These are phyloP conservation scores for Phlebopus sp. DNA, from an alignment of 1,284 basidiomycete genomes.

Conservation along the genomic window DNA sequence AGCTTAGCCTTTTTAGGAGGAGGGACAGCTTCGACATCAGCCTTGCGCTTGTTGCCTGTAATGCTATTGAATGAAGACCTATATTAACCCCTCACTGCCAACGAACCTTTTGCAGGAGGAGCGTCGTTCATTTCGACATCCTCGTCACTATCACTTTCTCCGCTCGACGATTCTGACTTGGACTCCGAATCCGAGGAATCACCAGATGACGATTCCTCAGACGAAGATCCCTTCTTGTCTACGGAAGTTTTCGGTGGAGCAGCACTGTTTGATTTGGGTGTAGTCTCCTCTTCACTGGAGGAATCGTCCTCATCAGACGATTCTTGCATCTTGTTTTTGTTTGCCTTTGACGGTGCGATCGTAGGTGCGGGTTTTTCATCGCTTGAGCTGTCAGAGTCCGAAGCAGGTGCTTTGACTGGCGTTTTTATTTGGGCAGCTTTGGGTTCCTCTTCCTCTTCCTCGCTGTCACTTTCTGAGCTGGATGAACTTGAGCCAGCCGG, in stretches of 20 bases:
- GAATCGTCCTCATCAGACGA: slow-evolving; percentile 5
- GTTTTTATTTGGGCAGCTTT: too few species aligned
- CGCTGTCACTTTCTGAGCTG: background rate
- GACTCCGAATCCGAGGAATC: slow-evolving; percentile 17
- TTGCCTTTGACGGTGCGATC: background rate
- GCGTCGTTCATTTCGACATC: slow-evolving; percentile 57
- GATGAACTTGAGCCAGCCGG: background rate
- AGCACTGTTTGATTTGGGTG: slow-evolving; percentile 10
- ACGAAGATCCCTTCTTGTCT: background rate
- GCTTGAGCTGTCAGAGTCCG: background rate
- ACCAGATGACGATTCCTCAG: slow-evolving; percentile 15
- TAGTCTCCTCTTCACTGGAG: slow-evolving; percentile 17
- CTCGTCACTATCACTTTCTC: slow-evolving; percentile 40
- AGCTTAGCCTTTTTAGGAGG: slow-evolving; percentile 85
- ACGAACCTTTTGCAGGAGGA: slow-evolving; percentile 44
- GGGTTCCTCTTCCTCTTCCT: background rate
- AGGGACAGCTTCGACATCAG: slow-evolving; percentile 57
- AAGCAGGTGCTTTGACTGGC: too few species aligned
- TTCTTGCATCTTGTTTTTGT: background rate
- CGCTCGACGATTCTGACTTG: slow-evolving; percentile 21
- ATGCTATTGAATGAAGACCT: slow-evolving; percentile 17
- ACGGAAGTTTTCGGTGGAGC: background rate
- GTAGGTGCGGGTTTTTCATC: background rate
- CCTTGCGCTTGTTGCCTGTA: slow-evolving; percentile 78
- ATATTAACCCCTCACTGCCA: slow-evolving; percentile 7